These are phyloP conservation scores for Gleditsia sinensis DNA, from an alignment of 306 rosid species.

Conservation along the genomic window DNA sequence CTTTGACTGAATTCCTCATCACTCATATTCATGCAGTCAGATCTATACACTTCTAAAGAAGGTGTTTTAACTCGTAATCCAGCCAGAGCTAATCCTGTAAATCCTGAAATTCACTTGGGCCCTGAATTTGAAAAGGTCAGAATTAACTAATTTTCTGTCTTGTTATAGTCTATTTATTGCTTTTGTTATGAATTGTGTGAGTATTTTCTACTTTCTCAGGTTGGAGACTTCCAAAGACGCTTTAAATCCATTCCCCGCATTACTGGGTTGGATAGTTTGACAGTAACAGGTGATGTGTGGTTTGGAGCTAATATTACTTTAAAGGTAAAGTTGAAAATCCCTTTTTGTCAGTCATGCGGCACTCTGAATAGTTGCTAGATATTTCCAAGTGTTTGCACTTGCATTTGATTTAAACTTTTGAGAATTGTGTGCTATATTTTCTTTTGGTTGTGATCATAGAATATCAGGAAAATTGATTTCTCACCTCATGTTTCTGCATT, in stretches of 20 bases:
- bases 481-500: not conserved
- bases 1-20: slow-evolving; percentile 2
- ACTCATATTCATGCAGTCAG: slow-evolving; percentile 62
- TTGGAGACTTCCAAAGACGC: slow-evolving; percentile 61
- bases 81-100: slow-evolving; percentile 57
- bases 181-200: slow-evolving; percentile 12
- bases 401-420: not conserved
- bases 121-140: slow-evolving; percentile 77
- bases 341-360: slow-evolving; percentile 1
- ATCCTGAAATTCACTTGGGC: slow-evolving; percentile 71
- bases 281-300: slow-evolving; percentile 77
- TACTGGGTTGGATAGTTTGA: slow-evolving; percentile 65
- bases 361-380: slow-evolving; percentile 11
- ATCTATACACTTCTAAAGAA: slow-evolving; percentile 51
- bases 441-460: not conserved
- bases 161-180: not conserved
- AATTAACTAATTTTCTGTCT: slow-evolving; percentile 3
- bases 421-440: slow-evolving; percentile 5
- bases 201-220: slow-evolving; percentile 48
- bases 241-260: slow-evolving; percentile 71
- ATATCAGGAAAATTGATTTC: not conserved
- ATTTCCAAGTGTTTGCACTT: not conserved
- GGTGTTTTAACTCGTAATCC: slow-evolving; percentile 67
- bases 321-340: slow-evolving; percentile 54
- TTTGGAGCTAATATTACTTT: slow-evolving; percentile 66